Conservation (phyloP, 192 early-diverging fungal species). For the Linnemannia schmuckeri region DNA sequence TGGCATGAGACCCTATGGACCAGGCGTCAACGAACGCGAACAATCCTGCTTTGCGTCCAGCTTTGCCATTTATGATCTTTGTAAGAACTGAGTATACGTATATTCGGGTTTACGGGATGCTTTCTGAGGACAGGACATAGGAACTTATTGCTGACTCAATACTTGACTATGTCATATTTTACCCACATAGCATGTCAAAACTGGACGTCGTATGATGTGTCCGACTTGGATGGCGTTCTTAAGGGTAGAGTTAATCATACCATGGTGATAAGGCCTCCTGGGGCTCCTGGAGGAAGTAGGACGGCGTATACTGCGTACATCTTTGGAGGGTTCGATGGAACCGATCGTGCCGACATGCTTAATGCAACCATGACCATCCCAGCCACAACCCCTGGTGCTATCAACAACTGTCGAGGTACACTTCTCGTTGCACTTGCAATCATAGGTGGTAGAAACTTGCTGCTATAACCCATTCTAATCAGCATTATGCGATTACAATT, state of each 20-base stretch:
- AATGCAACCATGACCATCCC: slow-evolving; percentile 24
- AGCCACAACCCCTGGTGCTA: background rate
- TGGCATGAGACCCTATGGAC: slow-evolving; percentile 48
- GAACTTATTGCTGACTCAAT: background rate
- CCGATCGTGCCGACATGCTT: slow-evolving; percentile 33
- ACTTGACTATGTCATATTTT: background rate
- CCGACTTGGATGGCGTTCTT: slow-evolving; percentile 1
- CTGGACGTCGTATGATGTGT: slow-evolving; percentile 27
- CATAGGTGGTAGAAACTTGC: background rate
- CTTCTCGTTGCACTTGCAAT: background rate
- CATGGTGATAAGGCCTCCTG: slow-evolving; percentile 46
- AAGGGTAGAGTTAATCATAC: slow-evolving; percentile 43
- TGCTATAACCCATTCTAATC: background rate
- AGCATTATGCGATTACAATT: background rate
- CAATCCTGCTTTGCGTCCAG: slow-evolving; percentile 33
- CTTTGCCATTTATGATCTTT: slow-evolving; percentile 45
- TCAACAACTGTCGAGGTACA: slow-evolving; percentile 50
- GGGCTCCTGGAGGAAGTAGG: slow-evolving; percentile 33
- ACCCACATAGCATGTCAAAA: slow-evolving; percentile 39
- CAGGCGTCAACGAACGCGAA: slow-evolving; percentile 33
- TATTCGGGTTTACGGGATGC: too few species aligned
- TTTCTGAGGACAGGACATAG: too few species aligned
- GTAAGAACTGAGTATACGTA: slow-evolving; percentile 18
- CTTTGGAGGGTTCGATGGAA: slow-evolving; percentile 53
- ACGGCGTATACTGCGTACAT: slow-evolving; percentile 47